phyloP scores from a whole-genome alignment of 2,329 filamentous ascomycete genomes.

The Epichloe sp. region DNA sequence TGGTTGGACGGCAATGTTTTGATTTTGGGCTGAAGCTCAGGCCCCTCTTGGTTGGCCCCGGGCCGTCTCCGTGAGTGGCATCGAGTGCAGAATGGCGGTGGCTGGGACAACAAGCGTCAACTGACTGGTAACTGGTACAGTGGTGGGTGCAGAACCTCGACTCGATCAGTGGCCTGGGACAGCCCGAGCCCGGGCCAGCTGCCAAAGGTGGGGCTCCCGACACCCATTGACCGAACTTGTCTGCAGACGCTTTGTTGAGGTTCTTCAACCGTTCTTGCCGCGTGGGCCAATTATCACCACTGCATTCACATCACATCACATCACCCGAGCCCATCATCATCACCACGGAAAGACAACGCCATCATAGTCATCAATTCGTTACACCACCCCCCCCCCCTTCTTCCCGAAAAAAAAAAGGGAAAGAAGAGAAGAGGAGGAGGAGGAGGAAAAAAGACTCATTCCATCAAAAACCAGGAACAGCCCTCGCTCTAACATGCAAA shows the following conservation, averaged over 20 bases:
- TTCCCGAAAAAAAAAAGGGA: no score
- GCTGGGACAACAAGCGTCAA: constrained; percentile 1
- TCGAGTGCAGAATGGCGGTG: constrained; percentile 1
- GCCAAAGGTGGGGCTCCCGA: neutral
- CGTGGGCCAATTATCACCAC: neutral
- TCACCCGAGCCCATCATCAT: neutral
- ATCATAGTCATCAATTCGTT: no score
- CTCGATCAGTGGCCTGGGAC: neutral
- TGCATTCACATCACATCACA: no score
- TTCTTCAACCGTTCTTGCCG: no score
- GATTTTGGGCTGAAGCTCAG: constrained; percentile 7
- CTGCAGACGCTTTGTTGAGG: neutral
- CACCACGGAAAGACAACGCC: no score
- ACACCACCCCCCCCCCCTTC: no score
- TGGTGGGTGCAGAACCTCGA: no score
- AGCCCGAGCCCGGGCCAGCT: neutral
- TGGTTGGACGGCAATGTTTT: constrained; percentile 5
- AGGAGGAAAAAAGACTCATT: neutral
- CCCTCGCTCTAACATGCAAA: constrained; percentile 52
- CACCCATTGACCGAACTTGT: no score
- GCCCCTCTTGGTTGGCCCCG: neutral
- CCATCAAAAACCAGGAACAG: constrained; percentile 34
- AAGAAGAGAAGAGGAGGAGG: no score
- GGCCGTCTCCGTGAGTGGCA: neutral
- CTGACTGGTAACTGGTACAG: no score